Percentiles rank a stretch among this genome's conserved stretches.
phyloP scores from a whole-genome alignment of 306 rosid species.

The Gillenia trifoliata region DNA sequence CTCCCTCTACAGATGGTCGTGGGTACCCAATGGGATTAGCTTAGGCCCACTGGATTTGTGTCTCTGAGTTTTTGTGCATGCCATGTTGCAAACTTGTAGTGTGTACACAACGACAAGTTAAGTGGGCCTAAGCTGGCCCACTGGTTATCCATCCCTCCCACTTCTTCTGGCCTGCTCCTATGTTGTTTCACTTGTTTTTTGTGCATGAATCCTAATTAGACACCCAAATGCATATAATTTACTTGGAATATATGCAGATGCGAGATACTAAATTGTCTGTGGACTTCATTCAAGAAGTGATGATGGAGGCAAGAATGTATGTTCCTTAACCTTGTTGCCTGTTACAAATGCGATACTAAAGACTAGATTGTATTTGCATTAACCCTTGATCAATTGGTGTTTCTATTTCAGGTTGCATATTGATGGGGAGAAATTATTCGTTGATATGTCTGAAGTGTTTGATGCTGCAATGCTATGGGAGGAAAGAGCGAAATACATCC shows the following conservation, averaged over 20 bases:
- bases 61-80: background rate
- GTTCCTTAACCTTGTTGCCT: slow-evolving; percentile 14
- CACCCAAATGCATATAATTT: slow-evolving; percentile 10
- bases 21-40: background rate
- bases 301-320: slow-evolving; percentile 62
- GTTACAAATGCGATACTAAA: slow-evolving; percentile 7
- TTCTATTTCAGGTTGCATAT: slow-evolving; percentile 55
- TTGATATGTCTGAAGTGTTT: slow-evolving; percentile 45
- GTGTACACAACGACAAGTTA: background rate
- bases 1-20: background rate
- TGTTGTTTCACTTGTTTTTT: background rate
- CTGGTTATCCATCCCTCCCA: background rate
- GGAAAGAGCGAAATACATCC: slow-evolving; percentile 62
- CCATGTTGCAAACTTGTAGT: background rate
- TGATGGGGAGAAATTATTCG: slow-evolving; percentile 56
- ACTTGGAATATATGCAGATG: slow-evolving; percentile 51
- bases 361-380: slow-evolving; percentile 1
- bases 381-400: slow-evolving; percentile 9
- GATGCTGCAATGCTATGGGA: slow-evolving; percentile 68
- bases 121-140: background rate
- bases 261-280: slow-evolving; percentile 42
- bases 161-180: background rate
- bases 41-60: background rate
- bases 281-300: slow-evolving; percentile 59
- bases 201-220: slow-evolving; percentile 18